These are phyloP conservation scores for Cordyceps farinosa DNA, from an alignment of 2,329 filamentous ascomycete genomes.

Conservation along the genomic window DNA sequence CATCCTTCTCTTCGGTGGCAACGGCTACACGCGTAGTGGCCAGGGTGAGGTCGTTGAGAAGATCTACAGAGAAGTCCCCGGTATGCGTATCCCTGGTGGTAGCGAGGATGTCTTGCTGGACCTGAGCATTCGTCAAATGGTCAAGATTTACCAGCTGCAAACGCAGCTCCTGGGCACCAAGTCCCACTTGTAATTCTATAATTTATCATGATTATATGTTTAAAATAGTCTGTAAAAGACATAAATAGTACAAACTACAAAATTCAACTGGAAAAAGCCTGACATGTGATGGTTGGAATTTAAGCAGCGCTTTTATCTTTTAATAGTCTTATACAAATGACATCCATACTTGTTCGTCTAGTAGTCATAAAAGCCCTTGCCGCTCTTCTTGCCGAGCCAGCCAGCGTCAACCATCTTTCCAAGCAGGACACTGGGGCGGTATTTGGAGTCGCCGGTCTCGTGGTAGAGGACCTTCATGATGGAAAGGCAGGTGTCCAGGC, in stretches of 20 bases:
- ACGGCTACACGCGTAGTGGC: constrained; percentile 66
- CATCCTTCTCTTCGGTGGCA: constrained; percentile 69
- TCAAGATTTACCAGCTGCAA: constrained; percentile 22
- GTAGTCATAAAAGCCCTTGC: constrained; percentile 94
- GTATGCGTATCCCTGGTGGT: constrained; percentile 24
- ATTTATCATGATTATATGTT: neutral
- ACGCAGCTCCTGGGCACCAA: constrained; percentile 12
- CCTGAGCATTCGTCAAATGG: constrained; percentile 24
- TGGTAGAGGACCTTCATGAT: constrained; percentile 95
- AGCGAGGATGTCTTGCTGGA: constrained; percentile 27
- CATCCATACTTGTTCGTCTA: constrained; percentile 32
- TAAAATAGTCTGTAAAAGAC: neutral
- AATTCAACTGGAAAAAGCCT: neutral
- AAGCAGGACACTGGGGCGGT: constrained; percentile 81
- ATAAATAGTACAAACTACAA: neutral
- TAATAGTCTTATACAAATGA: constrained; percentile 10
- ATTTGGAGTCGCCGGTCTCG: constrained; percentile 94
- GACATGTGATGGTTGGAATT: neutral
- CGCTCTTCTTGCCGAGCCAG: constrained; percentile 96
- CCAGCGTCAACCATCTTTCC: constrained; percentile 97
- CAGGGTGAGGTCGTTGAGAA: constrained; percentile 67
- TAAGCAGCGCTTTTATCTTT: constrained; percentile 6
- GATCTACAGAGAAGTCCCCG: constrained; percentile 30
- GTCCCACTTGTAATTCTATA: constrained; percentile 9
- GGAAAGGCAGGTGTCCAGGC: constrained; percentile 88